Conservation (phyloP, 1,284 basidiomycete genomes). For the Vanrija pseudolonga region DNA sequence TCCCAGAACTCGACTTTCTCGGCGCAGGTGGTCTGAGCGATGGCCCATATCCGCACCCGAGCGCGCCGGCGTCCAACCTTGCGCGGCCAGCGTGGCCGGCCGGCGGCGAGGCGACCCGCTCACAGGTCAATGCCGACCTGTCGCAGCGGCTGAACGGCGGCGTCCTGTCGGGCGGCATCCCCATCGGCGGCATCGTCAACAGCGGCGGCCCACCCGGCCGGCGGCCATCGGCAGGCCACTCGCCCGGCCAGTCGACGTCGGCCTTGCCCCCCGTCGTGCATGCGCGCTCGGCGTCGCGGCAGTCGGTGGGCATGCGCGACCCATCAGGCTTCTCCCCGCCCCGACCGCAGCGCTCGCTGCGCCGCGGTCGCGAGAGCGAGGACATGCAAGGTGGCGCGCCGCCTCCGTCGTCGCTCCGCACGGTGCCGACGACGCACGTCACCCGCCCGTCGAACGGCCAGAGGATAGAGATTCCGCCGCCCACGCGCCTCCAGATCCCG, state of each 20-base stretch:
- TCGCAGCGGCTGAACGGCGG: conserved; percentile 3
- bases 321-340: conserved; percentile 1
- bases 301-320: conserved; percentile 10
- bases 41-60: conserved; percentile 21
- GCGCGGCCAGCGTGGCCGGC: background rate
- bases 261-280: conserved; percentile 31
- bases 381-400: background rate
- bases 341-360: conserved; percentile 1
- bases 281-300: conserved; percentile 23
- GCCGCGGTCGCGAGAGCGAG: conserved; percentile 2
- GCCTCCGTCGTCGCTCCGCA: background rate
- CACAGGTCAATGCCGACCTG: background rate
- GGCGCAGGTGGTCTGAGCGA: conserved; percentile 11
- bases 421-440: conserved; percentile 12
- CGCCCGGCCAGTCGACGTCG: conserved; percentile 12
- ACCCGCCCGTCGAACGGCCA: conserved; percentile 19
- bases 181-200: background rate
- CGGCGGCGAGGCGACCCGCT: background rate
- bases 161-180: background rate
- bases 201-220: no score
- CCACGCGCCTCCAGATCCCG: background rate
- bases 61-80: conserved; percentile 1
- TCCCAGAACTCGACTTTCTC: conserved; percentile 10
- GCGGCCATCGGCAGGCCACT: background rate
- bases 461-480: background rate